A percentile compares a stretch with the other conserved stretches of the same genome.
phyloP scores from a whole-genome alignment of 768 basidiomycete genomes.

The Panellus pusillus region DNA sequence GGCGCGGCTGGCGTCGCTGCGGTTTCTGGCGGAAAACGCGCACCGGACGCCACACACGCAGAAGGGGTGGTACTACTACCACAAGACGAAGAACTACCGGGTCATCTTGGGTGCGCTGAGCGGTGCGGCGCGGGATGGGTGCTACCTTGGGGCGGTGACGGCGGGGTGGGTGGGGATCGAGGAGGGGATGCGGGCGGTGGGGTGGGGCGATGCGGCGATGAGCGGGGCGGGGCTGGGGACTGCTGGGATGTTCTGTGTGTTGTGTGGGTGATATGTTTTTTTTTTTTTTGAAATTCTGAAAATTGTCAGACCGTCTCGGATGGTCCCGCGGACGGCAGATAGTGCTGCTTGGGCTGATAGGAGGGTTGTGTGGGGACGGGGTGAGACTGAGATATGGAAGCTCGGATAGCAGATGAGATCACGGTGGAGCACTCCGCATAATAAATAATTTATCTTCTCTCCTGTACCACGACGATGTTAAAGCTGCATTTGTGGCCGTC shows the following conservation, averaged over 20 bases:
- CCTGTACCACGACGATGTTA: too few relatives aligned
- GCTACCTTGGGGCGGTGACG: constrained; percentile 43
- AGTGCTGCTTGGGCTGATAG: constrained; percentile 52
- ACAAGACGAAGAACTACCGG: constrained; percentile 93
- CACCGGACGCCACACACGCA: constrained; percentile 84
- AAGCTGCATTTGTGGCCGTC: constrained; percentile 56
- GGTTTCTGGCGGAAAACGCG: constrained; percentile 90
- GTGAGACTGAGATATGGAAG: constrained; percentile 32
- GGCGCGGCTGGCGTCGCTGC: constrained; percentile 67
- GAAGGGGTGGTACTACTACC: constrained; percentile 94
- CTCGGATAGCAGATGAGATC: not conserved
- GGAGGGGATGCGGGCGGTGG: constrained; percentile 37
- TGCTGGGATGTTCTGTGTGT: constrained; percentile 54
- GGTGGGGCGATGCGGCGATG: constrained; percentile 43
- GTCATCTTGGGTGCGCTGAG: constrained; percentile 73
- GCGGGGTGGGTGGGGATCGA: constrained; percentile 46
- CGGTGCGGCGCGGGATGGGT: constrained; percentile 60
- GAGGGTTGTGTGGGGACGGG: constrained; percentile 54
- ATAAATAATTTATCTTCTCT: too few relatives aligned
- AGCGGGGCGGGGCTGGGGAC: constrained; percentile 67
- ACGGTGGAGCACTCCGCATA: too few relatives aligned
- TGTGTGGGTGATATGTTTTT: constrained; percentile 44
- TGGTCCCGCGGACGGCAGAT: constrained; percentile 49
- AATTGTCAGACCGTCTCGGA: constrained; percentile 55
- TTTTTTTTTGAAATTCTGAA: constrained; percentile 4